Conservation (phyloP, 2,329 filamentous ascomycete species). For the Dothideomycetes sp. region DNA sequence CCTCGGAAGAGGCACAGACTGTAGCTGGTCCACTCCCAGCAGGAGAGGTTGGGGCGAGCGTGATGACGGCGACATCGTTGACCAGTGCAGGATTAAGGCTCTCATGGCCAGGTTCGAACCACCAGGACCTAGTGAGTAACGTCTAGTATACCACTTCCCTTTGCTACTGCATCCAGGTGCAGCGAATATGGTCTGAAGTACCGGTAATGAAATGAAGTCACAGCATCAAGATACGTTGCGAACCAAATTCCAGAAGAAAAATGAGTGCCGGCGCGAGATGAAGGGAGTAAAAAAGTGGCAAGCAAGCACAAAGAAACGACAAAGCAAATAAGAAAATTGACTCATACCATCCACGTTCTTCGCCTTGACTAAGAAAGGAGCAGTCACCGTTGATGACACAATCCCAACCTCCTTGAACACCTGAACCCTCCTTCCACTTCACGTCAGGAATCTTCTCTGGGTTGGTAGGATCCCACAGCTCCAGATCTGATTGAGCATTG, state of each 20-base stretch:
- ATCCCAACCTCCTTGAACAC: slow-evolving; percentile 67
- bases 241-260: no score
- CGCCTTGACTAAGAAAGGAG: slow-evolving; percentile 65
- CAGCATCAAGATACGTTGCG: no score
- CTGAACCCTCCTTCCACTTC: slow-evolving; percentile 47
- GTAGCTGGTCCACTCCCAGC: no score
- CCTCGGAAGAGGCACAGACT: no score
- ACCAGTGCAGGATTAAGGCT: background rate
- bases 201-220: no score
- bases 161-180: no score
- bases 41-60: no score
- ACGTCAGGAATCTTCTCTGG: slow-evolving; percentile 29
- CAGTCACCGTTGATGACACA: slow-evolving; percentile 77
- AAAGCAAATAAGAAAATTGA: slow-evolving; percentile 12
- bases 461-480: slow-evolving; percentile 18
- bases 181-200: no score
- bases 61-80: no score
- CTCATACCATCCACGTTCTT: slow-evolving; percentile 77
- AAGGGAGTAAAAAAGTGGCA: slow-evolving; percentile 7
- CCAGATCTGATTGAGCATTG: slow-evolving; percentile 8
- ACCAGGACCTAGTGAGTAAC: slow-evolving; percentile 3
- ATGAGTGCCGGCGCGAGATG: no score
- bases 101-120: slow-evolving; percentile 5
- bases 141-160: slow-evolving; percentile 4
- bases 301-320: slow-evolving; percentile 7